phyloP scores from a whole-genome alignment of 2,329 filamentous ascomycete species.

The Monosporascus sp. region DNA sequence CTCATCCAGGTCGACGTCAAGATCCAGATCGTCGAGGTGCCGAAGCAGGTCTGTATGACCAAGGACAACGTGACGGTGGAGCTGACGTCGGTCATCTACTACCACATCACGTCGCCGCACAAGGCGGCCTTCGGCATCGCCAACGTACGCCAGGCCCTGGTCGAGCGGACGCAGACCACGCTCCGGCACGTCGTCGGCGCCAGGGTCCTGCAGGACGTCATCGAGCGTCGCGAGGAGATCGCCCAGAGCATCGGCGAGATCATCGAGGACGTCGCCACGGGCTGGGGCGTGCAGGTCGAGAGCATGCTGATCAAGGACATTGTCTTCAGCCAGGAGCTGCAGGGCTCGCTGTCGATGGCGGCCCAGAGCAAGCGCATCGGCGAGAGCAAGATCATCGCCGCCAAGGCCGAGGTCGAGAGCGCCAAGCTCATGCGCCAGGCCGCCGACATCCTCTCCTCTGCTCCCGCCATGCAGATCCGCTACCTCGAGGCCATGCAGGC shows the following conservation, averaged over 20 bases:
- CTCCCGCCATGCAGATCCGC: conserved; percentile 95
- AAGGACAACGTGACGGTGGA: conserved; percentile 97
- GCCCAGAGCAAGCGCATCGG: conserved; percentile 98
- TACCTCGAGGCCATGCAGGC: conserved; percentile 98
- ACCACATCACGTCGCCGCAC: conserved; percentile 92
- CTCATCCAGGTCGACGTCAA: conserved; percentile 95
- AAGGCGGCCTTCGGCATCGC: conserved; percentile 95
- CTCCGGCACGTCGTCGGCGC: conserved; percentile 95
- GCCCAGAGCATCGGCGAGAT: conserved; percentile 94
- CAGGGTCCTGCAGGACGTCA: conserved; percentile 92
- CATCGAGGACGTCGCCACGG: conserved; percentile 88
- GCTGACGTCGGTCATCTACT: conserved; percentile 97
- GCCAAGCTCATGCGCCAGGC: conserved; percentile 92
- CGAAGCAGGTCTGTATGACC: conserved; percentile 97
- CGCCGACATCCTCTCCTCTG: conserved; percentile 85
- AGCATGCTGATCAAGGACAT: conserved; percentile 99
- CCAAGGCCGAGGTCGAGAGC: conserved; percentile 91
- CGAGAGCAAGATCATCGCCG: conserved; percentile 97
- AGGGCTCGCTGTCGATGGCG: conserved; percentile 96
- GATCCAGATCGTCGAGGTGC: conserved; percentile 97
- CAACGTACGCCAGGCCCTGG: conserved; percentile 90
- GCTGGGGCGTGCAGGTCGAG: conserved; percentile 95
- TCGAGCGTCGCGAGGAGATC: conserved; percentile 95
- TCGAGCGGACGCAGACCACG: conserved; percentile 97
- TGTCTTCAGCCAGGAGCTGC: conserved; percentile 90